Evolutionary conservation across 192 early-diverging fungal genomes (phyloP), one percentile per base, ranked within the genome.

Genomic region (Coemansia sp.): DNA sequence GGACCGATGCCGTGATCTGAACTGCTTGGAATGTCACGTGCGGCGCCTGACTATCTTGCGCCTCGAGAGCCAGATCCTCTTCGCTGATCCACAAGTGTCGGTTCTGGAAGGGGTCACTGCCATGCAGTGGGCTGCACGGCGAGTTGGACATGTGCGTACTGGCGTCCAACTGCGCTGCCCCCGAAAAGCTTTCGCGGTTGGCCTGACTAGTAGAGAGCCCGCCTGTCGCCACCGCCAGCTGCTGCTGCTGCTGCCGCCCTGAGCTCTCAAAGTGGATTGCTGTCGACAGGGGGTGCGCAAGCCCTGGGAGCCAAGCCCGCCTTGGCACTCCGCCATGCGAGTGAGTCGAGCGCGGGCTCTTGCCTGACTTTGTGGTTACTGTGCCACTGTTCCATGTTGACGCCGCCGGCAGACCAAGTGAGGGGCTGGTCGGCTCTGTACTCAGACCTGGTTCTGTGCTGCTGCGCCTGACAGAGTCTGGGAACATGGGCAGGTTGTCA

Each of bases 341-440:
- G 10, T 69, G 18, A 2, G 52, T 52, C 63, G 55, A 38, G 24
- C 12, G 46, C 51, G 68, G 42, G 44, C 72, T 20, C 31, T 63
- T 38, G 6, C 18, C 43, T 38, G 60, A 20, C 42, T 43, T 71
- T n/a, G 72, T 75, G 22, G 47, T 61, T 16, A 49, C 70, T 1
- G 72, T 67, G 36, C 76, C 81, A 61, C 76, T 76, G 73, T 78
- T 78, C 81, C 81, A 78, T 22, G 81, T 84, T 9, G 76, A 84
- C 31, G 73, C 60, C 0, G 70, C 41, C 1, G 76, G 76, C 55
- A 78, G 70, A 15, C 70, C 59, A 5, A 64, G 27, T 7, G 15
- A 33, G 7, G 73, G 66, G 44, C 41, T 66, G 51, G 47, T 29
- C 27, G 66, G 59, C 47, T 43, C 43, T 10, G n/a, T 24, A 13